These are phyloP conservation scores for Aplosporella prunicola DNA, from an alignment of 2,329 filamentous ascomycete species.

Conservation along the genomic window DNA sequence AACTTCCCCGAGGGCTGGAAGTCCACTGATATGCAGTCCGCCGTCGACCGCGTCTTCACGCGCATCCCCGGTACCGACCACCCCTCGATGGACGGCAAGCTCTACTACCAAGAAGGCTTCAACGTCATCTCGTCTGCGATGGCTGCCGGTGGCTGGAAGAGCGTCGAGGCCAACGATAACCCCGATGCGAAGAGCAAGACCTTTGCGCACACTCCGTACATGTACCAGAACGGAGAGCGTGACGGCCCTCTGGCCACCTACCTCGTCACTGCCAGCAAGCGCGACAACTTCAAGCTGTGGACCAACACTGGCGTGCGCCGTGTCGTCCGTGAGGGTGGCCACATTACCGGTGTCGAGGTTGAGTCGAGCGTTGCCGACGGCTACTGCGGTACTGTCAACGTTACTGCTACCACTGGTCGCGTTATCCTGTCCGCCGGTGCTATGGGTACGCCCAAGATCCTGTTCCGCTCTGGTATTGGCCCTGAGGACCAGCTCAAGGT, in stretches of 20 bases:
- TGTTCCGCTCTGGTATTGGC: conserved; percentile 61
- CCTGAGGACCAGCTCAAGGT: conserved; percentile 41
- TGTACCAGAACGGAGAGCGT: conserved; percentile 57
- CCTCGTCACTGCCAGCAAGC: conserved; percentile 50
- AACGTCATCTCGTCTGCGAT: conserved; percentile 53
- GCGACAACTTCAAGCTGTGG: conserved; percentile 58
- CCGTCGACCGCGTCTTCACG: conserved; percentile 53
- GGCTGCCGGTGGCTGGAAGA: conserved; percentile 50
- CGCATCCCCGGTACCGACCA: conserved; percentile 61
- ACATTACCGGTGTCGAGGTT: conserved; percentile 60
- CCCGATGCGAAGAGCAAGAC: conserved; percentile 57
- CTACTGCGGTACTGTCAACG: conserved; percentile 49
- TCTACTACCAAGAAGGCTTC: conserved; percentile 60
- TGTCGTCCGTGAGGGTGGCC: conserved; percentile 53
- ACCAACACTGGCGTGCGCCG: conserved; percentile 57
- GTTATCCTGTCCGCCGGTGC: conserved; percentile 60
- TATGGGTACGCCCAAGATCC: conserved; percentile 60
- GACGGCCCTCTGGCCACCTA: conserved; percentile 65
- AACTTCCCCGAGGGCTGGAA: conserved; percentile 68
- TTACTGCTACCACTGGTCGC: conserved; percentile 51
- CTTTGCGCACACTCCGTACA: conserved; percentile 55
- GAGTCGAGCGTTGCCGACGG: conserved; percentile 50
- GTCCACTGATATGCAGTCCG: conserved; percentile 49
- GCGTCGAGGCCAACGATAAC: conserved; percentile 50
- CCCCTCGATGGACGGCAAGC: conserved; percentile 56